A percentile compares a stretch with the other conserved stretches of the same genome.
Conservation (phyloP, 441 rosid genomes). For the Eugenia klotzschiana region DNA sequence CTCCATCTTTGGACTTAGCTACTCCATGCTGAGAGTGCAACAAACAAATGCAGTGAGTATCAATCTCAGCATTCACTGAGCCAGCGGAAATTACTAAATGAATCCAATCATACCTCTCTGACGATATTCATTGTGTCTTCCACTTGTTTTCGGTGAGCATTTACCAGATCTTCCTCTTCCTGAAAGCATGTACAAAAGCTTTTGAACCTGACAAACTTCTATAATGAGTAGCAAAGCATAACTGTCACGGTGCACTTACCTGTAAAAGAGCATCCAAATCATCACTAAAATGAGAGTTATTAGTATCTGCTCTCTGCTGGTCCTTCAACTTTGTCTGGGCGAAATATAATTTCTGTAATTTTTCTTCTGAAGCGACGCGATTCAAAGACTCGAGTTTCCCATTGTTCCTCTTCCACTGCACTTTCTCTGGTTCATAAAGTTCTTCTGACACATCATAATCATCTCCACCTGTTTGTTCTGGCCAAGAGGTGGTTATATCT, state of each 20-base stretch:
- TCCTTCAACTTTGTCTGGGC: constrained; percentile 41
- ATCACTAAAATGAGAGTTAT: constrained; percentile 29
- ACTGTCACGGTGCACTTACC: constrained; percentile 16
- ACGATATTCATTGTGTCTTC: constrained; percentile 60
- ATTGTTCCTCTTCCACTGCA: constrained; percentile 47
- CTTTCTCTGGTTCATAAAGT: constrained; percentile 55
- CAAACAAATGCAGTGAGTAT: not conserved
- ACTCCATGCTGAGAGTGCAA: not conserved
- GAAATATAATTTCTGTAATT: constrained; percentile 29
- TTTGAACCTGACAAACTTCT: not conserved
- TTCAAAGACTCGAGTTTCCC: constrained; percentile 45
- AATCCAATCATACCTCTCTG: constrained; percentile 27
- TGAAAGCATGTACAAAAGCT: constrained; percentile 6
- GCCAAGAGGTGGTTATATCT: constrained; percentile 56
- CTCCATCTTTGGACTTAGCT: not conserved
- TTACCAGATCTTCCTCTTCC: constrained; percentile 63
- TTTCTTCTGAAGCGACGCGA: constrained; percentile 31
- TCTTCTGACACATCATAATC: constrained; percentile 62
- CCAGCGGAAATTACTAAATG: not conserved
- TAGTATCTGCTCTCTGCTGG: constrained; percentile 32
- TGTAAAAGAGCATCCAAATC: constrained; percentile 44
- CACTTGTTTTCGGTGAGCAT: constrained; percentile 52
- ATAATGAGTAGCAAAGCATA: not conserved
- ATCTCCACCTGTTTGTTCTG: constrained; percentile 57
- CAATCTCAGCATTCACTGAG: not conserved